These are phyloP conservation scores for Dendrobium officinale DNA, from an alignment of 106 monocot species.

Conservation along the genomic window DNA sequence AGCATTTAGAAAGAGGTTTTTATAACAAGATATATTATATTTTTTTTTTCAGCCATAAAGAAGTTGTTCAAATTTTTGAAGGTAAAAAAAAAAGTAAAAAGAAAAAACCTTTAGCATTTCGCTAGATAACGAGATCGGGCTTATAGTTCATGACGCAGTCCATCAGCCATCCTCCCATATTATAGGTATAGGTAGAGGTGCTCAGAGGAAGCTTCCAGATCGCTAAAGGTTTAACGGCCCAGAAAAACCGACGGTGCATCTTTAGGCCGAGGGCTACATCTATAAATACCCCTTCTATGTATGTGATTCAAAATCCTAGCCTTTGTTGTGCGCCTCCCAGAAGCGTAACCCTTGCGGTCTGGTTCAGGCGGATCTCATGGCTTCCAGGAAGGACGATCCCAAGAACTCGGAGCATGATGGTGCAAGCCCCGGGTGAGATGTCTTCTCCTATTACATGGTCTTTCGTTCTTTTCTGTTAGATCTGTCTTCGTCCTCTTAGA, in stretches of 20 bases:
- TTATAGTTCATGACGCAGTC: too few relatives aligned
- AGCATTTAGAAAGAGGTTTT: too few relatives aligned
- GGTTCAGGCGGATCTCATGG: background rate
- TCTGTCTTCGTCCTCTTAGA: background rate
- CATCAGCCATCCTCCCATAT: too few relatives aligned
- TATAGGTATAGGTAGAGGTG: background rate
- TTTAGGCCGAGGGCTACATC: background rate
- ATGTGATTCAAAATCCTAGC: background rate
- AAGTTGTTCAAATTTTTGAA: too few relatives aligned
- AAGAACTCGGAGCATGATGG: constrained; percentile 13
- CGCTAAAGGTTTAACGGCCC: background rate
- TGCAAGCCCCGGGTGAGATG: constrained; percentile 8
- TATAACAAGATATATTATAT: too few relatives aligned
- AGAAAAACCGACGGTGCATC: background rate
- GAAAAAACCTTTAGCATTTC: too few relatives aligned
- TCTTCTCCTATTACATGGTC: too few relatives aligned
- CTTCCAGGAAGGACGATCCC: constrained; percentile 5
- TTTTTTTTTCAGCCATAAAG: too few relatives aligned
- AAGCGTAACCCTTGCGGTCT: background rate
- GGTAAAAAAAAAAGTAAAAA: too few relatives aligned
- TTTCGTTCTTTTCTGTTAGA: background rate
- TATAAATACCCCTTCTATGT: background rate
- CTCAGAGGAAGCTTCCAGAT: background rate
- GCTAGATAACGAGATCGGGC: too few relatives aligned
- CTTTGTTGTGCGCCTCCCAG: background rate